Conservation (phyloP, 768 basidiomycete genomes). For the Auriscalpium microsporum region DNA sequence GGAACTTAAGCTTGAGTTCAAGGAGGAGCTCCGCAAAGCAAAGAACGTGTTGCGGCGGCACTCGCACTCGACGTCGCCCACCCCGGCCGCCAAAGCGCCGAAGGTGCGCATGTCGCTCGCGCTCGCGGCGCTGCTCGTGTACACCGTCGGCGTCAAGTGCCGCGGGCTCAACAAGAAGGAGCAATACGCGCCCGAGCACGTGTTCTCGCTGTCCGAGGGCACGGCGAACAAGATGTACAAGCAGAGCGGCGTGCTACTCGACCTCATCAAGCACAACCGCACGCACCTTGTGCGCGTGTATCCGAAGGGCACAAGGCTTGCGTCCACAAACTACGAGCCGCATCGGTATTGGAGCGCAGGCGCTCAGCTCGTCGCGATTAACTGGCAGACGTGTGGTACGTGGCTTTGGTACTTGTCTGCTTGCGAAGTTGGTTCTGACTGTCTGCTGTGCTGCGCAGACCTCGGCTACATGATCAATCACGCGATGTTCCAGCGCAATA, state of each 20-base stretch:
- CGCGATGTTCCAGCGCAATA: slow-evolving; percentile 92
- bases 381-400: slow-evolving; percentile 95
- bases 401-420: slow-evolving; percentile 4
- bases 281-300: slow-evolving; percentile 81
- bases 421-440: not conserved
- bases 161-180: slow-evolving; percentile 84
- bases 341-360: slow-evolving; percentile 87
- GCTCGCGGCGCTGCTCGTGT: slow-evolving; percentile 73
- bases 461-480: slow-evolving; percentile 87
- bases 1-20: slow-evolving; percentile 26
- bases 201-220: slow-evolving; percentile 89
- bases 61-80: slow-evolving; percentile 5
- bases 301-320: slow-evolving; percentile 74
- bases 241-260: slow-evolving; percentile 39
- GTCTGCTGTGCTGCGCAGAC: slow-evolving; percentile 36
- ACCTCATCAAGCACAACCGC: slow-evolving; percentile 80
- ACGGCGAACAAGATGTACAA: slow-evolving; percentile 71
- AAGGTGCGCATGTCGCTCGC: slow-evolving; percentile 68
- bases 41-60: slow-evolving; percentile 27
- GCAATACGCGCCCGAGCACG: slow-evolving; percentile 76
- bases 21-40: slow-evolving; percentile 32
- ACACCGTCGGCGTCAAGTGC: slow-evolving; percentile 94
- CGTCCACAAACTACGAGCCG: slow-evolving; percentile 82
- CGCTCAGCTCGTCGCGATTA: slow-evolving; percentile 84
- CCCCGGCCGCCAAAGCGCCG: slow-evolving; percentile 13